A percentile compares a stretch with the other conserved stretches of the same genome.
Evolutionary conservation across 495 filamentous ascomycete genomes (phyloP).

Genomic region (Xylaria flabelliformis): DNA sequence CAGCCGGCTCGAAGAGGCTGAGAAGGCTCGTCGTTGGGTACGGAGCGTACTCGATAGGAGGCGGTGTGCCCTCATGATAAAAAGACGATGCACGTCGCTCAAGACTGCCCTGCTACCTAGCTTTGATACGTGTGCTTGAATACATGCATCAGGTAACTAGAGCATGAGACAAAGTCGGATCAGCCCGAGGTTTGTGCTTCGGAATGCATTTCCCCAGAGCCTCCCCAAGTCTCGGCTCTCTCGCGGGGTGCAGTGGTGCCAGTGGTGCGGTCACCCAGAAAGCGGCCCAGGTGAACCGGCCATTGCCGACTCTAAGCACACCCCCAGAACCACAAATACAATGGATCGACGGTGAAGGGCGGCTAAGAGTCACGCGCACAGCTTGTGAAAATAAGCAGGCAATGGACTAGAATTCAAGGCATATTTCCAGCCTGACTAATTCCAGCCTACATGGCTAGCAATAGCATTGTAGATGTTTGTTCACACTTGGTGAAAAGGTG

Average conservation of each 20-base stretch:
- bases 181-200: neutral
- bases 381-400: neutral
- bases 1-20: slow-evolving; percentile 58
- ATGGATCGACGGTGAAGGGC: slow-evolving; percentile 10
- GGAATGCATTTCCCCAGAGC: slow-evolving; percentile 16
- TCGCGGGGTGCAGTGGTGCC: slow-evolving; percentile 38
- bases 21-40: slow-evolving; percentile 59
- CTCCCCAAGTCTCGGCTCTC: slow-evolving; percentile 18
- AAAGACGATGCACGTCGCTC: slow-evolving; percentile 13
- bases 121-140: neutral
- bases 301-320: slow-evolving; percentile 40
- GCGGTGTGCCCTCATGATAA: slow-evolving; percentile 42
- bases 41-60: slow-evolving; percentile 38
- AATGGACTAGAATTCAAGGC: neutral
- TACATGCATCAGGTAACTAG: neutral
- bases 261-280: slow-evolving; percentile 31
- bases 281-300: slow-evolving; percentile 26
- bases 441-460: neutral
- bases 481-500: neutral
- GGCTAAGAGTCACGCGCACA: slow-evolving; percentile 16
- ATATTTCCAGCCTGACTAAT: slow-evolving; percentile 9
- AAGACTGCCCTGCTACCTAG: slow-evolving; percentile 9
- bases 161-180: neutral
- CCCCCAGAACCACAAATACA: slow-evolving; percentile 29
- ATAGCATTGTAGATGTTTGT: neutral